Evolutionary conservation across 352 stramenopile genomes (phyloP).

Genomic region (Pythium rishiriense): DNA sequence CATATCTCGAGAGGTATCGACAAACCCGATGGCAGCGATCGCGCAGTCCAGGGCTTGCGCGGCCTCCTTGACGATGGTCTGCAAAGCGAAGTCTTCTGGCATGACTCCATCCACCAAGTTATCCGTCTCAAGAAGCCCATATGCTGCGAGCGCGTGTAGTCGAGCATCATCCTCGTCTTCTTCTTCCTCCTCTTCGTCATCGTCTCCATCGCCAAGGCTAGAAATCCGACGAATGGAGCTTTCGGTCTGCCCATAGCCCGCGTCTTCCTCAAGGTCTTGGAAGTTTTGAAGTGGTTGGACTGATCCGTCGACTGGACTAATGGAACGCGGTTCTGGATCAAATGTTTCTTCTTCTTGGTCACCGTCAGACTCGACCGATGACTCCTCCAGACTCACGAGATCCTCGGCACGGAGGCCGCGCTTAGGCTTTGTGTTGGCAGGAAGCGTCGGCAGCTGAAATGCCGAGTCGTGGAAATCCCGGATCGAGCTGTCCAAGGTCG

Average conservation of each 20-base stretch:
- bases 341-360: slow-evolving; percentile 32
- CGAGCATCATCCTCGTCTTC: slow-evolving; percentile 43
- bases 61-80: slow-evolving; percentile 53
- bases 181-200: slow-evolving; percentile 21
- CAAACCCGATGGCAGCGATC: slow-evolving; percentile 63
- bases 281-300: no score
- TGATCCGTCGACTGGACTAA: no score
- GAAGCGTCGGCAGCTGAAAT: slow-evolving; percentile 53
- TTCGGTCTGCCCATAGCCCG: background rate
- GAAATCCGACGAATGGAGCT: slow-evolving; percentile 4
- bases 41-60: slow-evolving; percentile 51
- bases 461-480: slow-evolving; percentile 71
- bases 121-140: slow-evolving; percentile 48
- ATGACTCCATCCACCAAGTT: slow-evolving; percentile 12
- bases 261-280: slow-evolving; percentile 7
- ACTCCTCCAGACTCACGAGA: slow-evolving; percentile 33
- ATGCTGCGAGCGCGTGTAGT: slow-evolving; percentile 41
- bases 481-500: slow-evolving; percentile 36
- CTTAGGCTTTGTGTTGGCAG: background rate
- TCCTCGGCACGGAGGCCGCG: background rate
- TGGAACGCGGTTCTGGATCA: background rate
- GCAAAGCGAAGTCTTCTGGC: slow-evolving; percentile 21
- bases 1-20: slow-evolving; percentile 58
- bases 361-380: slow-evolving; percentile 26
- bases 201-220: slow-evolving; percentile 9